These are phyloP conservation scores for Aureobasidium mangrovei DNA, from an alignment of 2,329 filamentous ascomycete genomes.

Conservation along the genomic window DNA sequence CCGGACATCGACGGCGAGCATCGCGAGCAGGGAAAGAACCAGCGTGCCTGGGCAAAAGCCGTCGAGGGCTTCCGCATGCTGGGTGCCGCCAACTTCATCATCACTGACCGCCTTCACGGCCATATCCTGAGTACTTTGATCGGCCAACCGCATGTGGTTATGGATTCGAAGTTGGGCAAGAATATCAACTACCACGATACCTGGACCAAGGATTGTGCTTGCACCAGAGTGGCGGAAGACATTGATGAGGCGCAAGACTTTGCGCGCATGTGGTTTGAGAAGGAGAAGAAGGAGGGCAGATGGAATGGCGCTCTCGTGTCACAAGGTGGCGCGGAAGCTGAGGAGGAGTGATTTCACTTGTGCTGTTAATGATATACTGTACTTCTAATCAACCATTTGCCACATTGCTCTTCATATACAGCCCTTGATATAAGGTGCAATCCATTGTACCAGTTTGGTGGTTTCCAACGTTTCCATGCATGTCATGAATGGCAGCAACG, in stretches of 20 bases:
- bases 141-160: slow-evolving; percentile 8
- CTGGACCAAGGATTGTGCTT: slow-evolving; percentile 11
- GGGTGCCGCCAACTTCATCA: slow-evolving; percentile 11
- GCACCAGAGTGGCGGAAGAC: slow-evolving; percentile 3
- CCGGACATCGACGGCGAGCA: slow-evolving; percentile 1
- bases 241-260: slow-evolving; percentile 5
- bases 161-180: slow-evolving; percentile 13
- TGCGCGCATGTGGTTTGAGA: slow-evolving; percentile 9
- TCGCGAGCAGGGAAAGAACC: slow-evolving; percentile 7
- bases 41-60: slow-evolving; percentile 12
- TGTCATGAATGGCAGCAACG: too few species aligned
- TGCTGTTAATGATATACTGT: background rate
- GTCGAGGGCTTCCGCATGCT: slow-evolving; percentile 9
- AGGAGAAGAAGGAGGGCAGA: slow-evolving; percentile 4
- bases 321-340: background rate
- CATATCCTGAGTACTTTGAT: slow-evolving; percentile 12
- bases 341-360: background rate
- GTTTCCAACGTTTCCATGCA: too few species aligned
- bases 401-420: background rate
- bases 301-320: background rate
- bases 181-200: slow-evolving; percentile 13
- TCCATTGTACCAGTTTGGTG: too few species aligned
- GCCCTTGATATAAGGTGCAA: background rate
- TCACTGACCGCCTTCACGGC: slow-evolving; percentile 12
- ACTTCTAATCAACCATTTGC: background rate